Percentiles rank a stretch among this genome's conserved stretches.
These are phyloP conservation scores for Rhytidhysteron rufulum DNA, from an alignment of 2,329 filamentous ascomycete species.

Conservation along the genomic window DNA sequence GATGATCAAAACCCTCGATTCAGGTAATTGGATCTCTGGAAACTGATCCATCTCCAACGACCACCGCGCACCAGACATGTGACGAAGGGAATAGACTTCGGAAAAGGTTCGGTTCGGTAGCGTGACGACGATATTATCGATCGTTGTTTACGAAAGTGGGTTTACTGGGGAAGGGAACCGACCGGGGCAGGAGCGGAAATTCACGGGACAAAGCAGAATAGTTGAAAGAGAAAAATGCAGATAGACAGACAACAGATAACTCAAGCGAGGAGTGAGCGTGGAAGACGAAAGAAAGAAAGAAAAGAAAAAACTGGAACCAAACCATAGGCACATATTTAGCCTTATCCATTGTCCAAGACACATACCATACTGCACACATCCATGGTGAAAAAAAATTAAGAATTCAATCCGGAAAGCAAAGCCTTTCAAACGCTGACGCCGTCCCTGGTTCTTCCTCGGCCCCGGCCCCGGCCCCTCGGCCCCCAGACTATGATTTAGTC, in stretches of 20 bases:
- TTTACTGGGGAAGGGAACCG: neutral
- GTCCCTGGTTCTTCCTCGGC: neutral
- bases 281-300: neutral
- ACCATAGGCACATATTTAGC: neutral
- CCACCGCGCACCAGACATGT: slow-evolving; percentile 7
- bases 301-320: neutral
- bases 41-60: slow-evolving; percentile 21
- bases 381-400: too few relatives aligned
- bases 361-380: too few relatives aligned
- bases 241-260: neutral
- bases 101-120: too few relatives aligned
- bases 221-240: neutral
- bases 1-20: slow-evolving; percentile 81
- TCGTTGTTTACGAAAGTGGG: neutral
- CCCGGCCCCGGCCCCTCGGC: slow-evolving; percentile 1
- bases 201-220: neutral
- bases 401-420: too few relatives aligned
- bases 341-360: neutral
- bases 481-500: slow-evolving; percentile 3
- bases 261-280: neutral
- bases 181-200: neutral
- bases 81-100: too few relatives aligned
- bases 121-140: neutral
- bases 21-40: slow-evolving; percentile 47
- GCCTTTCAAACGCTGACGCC: neutral